phyloP scores from a whole-genome alignment of 306 rosid species.

The Vigna mungo region DNA sequence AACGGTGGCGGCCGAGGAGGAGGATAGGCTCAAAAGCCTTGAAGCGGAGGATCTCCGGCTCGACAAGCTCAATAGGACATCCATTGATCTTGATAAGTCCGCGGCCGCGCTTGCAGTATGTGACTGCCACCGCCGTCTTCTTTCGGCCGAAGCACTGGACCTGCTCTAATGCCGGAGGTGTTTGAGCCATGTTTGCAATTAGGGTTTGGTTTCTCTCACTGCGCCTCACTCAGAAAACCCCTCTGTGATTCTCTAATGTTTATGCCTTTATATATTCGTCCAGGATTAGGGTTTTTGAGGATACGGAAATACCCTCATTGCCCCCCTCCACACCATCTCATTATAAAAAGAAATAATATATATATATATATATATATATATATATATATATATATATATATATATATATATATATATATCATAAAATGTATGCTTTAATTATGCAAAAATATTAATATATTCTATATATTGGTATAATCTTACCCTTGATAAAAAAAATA shows the following conservation, averaged over 20 bases:
- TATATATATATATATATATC: too few species aligned
- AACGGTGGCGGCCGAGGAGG: slow-evolving; percentile 75
- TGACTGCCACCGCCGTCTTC: slow-evolving; percentile 89
- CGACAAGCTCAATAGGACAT: slow-evolving; percentile 71
- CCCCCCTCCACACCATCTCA: background rate
- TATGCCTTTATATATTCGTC: background rate
- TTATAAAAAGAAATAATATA: too few species aligned
- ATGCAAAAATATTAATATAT: too few species aligned
- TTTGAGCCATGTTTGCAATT: slow-evolving; percentile 16
- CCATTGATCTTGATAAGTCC: slow-evolving; percentile 89
- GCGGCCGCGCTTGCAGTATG: slow-evolving; percentile 81
- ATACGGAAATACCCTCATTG: background rate
- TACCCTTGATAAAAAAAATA: too few species aligned
- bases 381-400: too few species aligned
- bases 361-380: too few species aligned
- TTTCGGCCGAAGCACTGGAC: slow-evolving; percentile 89
- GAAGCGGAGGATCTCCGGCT: slow-evolving; percentile 90
- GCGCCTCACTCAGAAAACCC: background rate
- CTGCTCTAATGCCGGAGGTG: slow-evolving; percentile 46
- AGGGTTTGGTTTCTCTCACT: slow-evolving; percentile 1
- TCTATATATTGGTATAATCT: too few species aligned
- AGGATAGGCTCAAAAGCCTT: slow-evolving; percentile 85
- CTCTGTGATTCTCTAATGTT: background rate
- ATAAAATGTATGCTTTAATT: too few species aligned
- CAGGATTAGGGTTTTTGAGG: slow-evolving; percentile 1